Conservation (phyloP, 2,329 filamentous ascomycete genomes). For the Juglanconis oblonga region DNA sequence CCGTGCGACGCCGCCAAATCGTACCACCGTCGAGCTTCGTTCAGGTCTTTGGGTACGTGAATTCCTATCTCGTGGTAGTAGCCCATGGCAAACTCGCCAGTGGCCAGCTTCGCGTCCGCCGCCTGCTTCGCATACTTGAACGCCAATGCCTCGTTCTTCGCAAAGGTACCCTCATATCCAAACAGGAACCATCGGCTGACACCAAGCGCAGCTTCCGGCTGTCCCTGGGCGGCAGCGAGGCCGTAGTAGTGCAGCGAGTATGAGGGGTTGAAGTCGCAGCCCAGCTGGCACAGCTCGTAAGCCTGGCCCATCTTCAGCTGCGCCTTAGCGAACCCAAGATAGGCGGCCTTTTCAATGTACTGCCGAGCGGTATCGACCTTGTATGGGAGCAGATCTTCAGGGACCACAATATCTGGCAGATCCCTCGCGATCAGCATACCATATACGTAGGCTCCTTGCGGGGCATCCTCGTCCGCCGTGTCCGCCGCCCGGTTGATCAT, state of each 20-base stretch:
- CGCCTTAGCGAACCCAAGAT: constrained; percentile 91
- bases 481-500: constrained; percentile 81
- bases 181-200: constrained; percentile 99
- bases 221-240: constrained; percentile 85
- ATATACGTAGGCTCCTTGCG: constrained; percentile 91
- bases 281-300: constrained; percentile 89
- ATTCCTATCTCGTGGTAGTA: constrained; percentile 99
- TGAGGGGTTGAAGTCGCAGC: constrained; percentile 91
- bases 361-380: constrained; percentile 73
- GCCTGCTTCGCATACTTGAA: constrained; percentile 89
- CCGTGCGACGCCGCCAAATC: constrained; percentile 83
- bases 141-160: constrained; percentile 92
- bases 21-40: constrained; percentile 86
- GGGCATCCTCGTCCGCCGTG: constrained; percentile 90
- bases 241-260: constrained; percentile 95
- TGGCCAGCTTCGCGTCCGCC: constrained; percentile 75
- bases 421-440: constrained; percentile 92
- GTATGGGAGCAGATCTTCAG: constrained; percentile 64
- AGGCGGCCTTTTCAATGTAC: constrained; percentile 95
- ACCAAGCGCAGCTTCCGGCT: constrained; percentile 89
- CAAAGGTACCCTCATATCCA: constrained; percentile 85
- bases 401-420: constrained; percentile 84
- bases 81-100: constrained; percentile 92
- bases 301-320: constrained; percentile 96
- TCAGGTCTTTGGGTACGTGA: constrained; percentile 77